phyloP scores from a whole-genome alignment of 1,284 basidiomycete species.

The Ceratobasidium sp. region DNA sequence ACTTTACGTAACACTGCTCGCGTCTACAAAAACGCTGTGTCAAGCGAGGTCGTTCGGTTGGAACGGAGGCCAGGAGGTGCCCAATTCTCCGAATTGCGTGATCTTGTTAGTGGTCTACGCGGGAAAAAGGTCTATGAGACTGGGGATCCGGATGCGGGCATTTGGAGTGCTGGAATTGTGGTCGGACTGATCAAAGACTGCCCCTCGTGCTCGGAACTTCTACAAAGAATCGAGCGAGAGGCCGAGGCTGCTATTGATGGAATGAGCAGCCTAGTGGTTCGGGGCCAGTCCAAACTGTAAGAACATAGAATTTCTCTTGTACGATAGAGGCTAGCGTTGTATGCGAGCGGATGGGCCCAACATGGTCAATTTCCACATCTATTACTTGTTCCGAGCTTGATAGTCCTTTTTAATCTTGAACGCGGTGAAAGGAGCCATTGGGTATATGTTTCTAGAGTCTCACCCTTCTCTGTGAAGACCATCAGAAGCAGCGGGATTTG shows the following conservation, averaged over 20 bases:
- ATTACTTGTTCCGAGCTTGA: no score
- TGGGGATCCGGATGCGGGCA: slow-evolving; percentile 87
- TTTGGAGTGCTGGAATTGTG: slow-evolving; percentile 85
- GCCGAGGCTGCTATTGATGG: slow-evolving; percentile 76
- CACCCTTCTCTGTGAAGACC: no score
- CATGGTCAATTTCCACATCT: no score
- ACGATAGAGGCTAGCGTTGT: no score
- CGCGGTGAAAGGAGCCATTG: no score
- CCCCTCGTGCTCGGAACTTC: slow-evolving; percentile 81
- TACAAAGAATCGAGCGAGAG: slow-evolving; percentile 78
- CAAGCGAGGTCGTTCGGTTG: slow-evolving; percentile 82
- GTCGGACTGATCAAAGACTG: slow-evolving; percentile 89
- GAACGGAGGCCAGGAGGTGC: slow-evolving; percentile 85
- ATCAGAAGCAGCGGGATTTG: no score
- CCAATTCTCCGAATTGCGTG: slow-evolving; percentile 86
- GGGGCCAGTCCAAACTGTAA: slow-evolving; percentile 12
- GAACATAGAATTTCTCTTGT: no score
- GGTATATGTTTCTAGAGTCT: no score
- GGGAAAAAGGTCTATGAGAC: slow-evolving; percentile 83
- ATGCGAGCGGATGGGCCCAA: no score
- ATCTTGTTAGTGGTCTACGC: slow-evolving; percentile 83
- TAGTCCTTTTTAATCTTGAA: no score
- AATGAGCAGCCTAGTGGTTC: slow-evolving; percentile 51
- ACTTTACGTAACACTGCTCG: slow-evolving; percentile 87
- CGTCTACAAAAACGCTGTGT: slow-evolving; percentile 87